A percentile compares a stretch with the other conserved stretches of the same genome.
phyloP scores from a whole-genome alignment of 2,329 filamentous ascomycete species.

The Hypoxylon sp. region DNA sequence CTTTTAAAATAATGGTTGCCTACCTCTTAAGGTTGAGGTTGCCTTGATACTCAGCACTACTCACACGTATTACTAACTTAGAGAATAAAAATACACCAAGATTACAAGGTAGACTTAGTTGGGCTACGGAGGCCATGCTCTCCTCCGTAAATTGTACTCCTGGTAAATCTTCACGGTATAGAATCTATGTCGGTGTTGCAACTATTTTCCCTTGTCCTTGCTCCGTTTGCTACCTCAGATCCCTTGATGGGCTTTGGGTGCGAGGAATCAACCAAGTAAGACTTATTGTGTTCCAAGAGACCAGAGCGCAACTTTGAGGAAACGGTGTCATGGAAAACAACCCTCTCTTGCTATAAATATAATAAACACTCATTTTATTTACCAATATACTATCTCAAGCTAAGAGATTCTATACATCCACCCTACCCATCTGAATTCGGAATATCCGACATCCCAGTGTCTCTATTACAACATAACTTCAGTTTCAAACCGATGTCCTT shows the following conservation, averaged over 20 bases:
- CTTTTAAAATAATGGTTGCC: neutral
- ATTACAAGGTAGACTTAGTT: neutral
- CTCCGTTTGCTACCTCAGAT: neutral
- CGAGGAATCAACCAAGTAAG: neutral
- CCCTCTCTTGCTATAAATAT: neutral
- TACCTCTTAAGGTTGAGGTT: neutral
- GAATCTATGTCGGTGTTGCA: neutral
- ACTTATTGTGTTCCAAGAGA: neutral
- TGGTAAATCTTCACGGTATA: neutral
- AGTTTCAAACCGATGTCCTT: neutral
- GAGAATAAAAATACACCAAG: neutral
- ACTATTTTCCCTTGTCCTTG: neutral
- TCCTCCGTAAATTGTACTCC: neutral
- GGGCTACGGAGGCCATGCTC: neutral
- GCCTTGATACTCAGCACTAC: neutral
- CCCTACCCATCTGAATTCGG: neutral
- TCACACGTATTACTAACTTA: neutral
- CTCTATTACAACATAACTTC: neutral
- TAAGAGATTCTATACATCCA: neutral
- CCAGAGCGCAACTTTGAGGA: neutral
- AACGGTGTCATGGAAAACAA: neutral
- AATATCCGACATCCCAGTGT: neutral
- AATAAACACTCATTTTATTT: neutral
- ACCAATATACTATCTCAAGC: neutral
- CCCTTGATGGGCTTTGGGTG: neutral